phyloP scores from a whole-genome alignment of 441 rosid species.

The Sinapis alba region DNA sequence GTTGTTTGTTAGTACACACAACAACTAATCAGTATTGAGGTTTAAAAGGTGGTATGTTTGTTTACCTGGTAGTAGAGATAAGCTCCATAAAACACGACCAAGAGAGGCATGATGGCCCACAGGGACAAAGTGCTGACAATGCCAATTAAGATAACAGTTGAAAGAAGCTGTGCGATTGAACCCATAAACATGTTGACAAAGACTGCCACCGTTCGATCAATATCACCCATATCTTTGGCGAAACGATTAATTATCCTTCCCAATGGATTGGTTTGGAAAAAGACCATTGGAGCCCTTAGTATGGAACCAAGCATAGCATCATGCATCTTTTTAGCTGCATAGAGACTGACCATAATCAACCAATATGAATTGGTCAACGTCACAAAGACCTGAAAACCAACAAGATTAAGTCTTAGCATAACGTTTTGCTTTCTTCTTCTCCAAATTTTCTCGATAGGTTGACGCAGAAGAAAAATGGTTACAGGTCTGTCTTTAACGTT shows the following conservation, averaged over 20 bases:
- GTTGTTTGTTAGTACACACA: background rate
- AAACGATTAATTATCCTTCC: constrained; percentile 96
- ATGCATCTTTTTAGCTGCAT: constrained; percentile 88
- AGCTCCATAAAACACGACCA: constrained; percentile 89
- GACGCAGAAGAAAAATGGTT: constrained; percentile 6
- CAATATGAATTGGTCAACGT: constrained; percentile 84
- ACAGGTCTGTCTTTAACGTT: constrained; percentile 1
- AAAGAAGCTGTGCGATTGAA: constrained; percentile 83
- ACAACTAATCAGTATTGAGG: background rate
- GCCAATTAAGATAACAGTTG: constrained; percentile 91
- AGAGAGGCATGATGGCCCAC: constrained; percentile 98
- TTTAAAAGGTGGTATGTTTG: constrained; percentile 36
- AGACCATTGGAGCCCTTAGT: constrained; percentile 97
- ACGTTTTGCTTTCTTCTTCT: no score
- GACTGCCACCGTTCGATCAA: constrained; percentile 84
- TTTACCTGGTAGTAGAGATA: constrained; percentile 98
- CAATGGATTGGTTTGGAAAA: constrained; percentile 94
- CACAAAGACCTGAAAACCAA: constrained; percentile 81
- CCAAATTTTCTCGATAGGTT: no score
- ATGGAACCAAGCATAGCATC: constrained; percentile 90
- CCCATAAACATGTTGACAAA: constrained; percentile 85
- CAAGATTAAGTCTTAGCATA: no score
- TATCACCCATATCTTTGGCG: constrained; percentile 95
- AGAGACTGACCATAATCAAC: constrained; percentile 84
- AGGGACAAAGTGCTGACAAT: constrained; percentile 95